A percentile compares a stretch with the other conserved stretches of the same genome.
phyloP scores from a whole-genome alignment of 257 asterid species.

The Solanum piurae region DNA sequence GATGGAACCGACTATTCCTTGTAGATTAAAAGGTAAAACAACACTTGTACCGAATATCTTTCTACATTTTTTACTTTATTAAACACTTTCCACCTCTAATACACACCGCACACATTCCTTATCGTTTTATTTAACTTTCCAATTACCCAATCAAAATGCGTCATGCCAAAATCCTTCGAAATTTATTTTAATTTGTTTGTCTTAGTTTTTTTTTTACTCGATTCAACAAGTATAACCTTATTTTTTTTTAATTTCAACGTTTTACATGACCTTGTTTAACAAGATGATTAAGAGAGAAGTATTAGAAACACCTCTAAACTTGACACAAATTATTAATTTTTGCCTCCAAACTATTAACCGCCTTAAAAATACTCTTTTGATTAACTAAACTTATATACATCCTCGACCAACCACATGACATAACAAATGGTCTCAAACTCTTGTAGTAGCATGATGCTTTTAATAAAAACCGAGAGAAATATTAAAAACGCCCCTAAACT shows the following conservation, averaged over 20 bases:
- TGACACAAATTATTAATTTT: too few species aligned
- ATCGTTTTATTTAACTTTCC: neutral
- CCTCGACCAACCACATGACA: too few species aligned
- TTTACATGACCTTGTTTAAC: neutral
- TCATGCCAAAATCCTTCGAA: neutral
- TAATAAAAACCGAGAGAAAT: rapidly evolving
- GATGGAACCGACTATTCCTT: neutral
- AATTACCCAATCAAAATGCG: neutral
- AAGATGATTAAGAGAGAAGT: too few species aligned
- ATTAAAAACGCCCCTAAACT: too few species aligned
- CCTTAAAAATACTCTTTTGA: neutral
- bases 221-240: too few species aligned
- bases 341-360: rapidly evolving
- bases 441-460: rapidly evolving
- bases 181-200: neutral
- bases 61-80: neutral
- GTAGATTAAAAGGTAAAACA: neutral
- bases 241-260: too few species aligned
- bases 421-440: too few species aligned
- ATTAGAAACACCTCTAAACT: too few species aligned
- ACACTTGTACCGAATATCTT: neutral
- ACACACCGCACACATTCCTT: neutral
- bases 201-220: too few species aligned
- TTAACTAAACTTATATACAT: too few species aligned
- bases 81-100: neutral